These are phyloP conservation scores for Psidium friedrichsthalianum DNA, from an alignment of 345 rosid genomes.

Conservation along the genomic window DNA sequence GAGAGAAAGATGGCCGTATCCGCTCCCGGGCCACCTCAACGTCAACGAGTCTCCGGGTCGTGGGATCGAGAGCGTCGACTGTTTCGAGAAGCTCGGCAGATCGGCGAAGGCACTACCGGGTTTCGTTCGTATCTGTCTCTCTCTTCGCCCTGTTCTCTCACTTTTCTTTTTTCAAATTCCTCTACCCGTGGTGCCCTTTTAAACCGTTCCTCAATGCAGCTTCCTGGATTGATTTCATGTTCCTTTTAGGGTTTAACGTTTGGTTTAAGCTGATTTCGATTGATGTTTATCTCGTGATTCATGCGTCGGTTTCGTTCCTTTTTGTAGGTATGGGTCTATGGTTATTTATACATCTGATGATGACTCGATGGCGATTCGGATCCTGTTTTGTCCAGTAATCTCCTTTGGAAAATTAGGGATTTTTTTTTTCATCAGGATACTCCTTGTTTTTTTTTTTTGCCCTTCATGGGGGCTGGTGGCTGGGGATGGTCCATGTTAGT, in stretches of 20 bases:
- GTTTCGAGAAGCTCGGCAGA: conserved; percentile 51
- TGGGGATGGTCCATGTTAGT: not conserved
- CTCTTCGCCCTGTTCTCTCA: not conserved
- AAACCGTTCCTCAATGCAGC: not conserved
- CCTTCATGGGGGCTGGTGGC: not conserved
- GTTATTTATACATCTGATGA: conserved; percentile 8
- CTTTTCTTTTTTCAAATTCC: not conserved
- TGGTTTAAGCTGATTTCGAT: not conserved
- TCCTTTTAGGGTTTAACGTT: not conserved
- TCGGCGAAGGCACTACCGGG: conserved; percentile 63
- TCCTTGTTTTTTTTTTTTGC: not conserved
- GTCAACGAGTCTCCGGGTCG: conserved; percentile 30
- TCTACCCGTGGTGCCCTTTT: not conserved
- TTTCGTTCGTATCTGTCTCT: not conserved
- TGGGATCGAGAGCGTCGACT: conserved; percentile 54
- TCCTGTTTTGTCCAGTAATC: not conserved
- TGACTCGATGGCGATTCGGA: conserved; percentile 1
- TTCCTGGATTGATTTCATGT: not conserved
- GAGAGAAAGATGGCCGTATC: conserved; percentile 27
- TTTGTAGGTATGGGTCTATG: conserved; percentile 10
- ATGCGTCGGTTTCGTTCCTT: not conserved
- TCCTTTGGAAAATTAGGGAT: conserved; percentile 1
- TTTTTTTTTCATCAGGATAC: not conserved
- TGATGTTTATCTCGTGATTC: not conserved
- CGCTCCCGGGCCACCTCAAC: conserved; percentile 41